Evolutionary conservation across 176 grass and related monocot genomes (phyloP).

Genomic region (barley (Hordeum vulgare)): MorexV3_pseudomolecules_assembly NC_058523.1:516016459-516016958

Average conservation of each 20-base stretch:
- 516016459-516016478: background rate
- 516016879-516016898: constrained; percentile 38
- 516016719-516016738: constrained; percentile 86
- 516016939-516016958: constrained; percentile 71
- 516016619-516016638: background rate
- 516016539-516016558: background rate
- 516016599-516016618: background rate
- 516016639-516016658: constrained; percentile 47
- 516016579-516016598: background rate
- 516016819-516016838: constrained; percentile 52
- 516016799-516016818: constrained; percentile 67
- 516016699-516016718: constrained; percentile 47
- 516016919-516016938: constrained; percentile 60
- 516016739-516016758: constrained; percentile 67
- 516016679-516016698: constrained; percentile 82
- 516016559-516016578: background rate
- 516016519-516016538: background rate
- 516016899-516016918: constrained; percentile 17
- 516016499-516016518: background rate
- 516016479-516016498: background rate
- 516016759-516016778: constrained; percentile 61
- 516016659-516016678: constrained; percentile 78
- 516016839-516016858: constrained; percentile 66
- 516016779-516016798: constrained; percentile 58
- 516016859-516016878: constrained; percentile 72